Percentiles rank a stretch among this genome's conserved stretches.
Evolutionary conservation across 2,329 filamentous ascomycete species (phyloP).

Genomic region (Trematosphaeria pertusa): DNA sequence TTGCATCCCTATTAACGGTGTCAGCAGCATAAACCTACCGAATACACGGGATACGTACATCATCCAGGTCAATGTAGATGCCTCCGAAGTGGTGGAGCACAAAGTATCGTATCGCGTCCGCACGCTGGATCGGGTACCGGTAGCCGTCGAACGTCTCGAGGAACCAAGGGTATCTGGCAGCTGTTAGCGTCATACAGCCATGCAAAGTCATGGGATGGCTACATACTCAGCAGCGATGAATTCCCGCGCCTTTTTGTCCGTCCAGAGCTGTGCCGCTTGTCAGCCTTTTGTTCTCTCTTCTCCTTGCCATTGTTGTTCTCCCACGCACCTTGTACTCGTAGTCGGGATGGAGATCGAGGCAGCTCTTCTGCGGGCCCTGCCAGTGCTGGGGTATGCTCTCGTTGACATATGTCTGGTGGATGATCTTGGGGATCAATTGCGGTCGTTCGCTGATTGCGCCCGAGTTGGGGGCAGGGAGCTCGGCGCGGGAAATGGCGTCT

Average conservation of each 20-base stretch:
- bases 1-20: conserved; percentile 65
- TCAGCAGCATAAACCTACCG: conserved; percentile 13
- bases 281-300: conserved; percentile 24
- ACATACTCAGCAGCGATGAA: conserved; percentile 71
- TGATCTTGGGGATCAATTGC: conserved; percentile 76
- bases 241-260: conserved; percentile 70
- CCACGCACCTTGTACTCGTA: conserved; percentile 73
- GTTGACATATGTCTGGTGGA: conserved; percentile 79
- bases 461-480: conserved; percentile 70
- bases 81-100: conserved; percentile 78
- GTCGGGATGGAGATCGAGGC: conserved; percentile 70
- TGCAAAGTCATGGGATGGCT: neutral
- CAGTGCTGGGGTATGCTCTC: conserved; percentile 72
- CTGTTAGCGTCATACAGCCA: conserved; percentile 16
- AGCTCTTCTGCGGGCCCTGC: conserved; percentile 70
- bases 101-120: conserved; percentile 82
- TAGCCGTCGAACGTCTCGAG: conserved; percentile 77
- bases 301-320: neutral
- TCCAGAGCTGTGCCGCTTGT: conserved; percentile 69
- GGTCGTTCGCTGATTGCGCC: conserved; percentile 62
- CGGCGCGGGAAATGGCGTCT: conserved; percentile 70
- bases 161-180: conserved; percentile 72
- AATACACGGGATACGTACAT: conserved; percentile 52
- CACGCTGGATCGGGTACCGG: conserved; percentile 76
- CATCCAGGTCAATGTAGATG: conserved; percentile 82